Evolutionary conservation across 2,329 filamentous ascomycete genomes (phyloP).

Genomic region (Cercospora nicotianae): DNA sequence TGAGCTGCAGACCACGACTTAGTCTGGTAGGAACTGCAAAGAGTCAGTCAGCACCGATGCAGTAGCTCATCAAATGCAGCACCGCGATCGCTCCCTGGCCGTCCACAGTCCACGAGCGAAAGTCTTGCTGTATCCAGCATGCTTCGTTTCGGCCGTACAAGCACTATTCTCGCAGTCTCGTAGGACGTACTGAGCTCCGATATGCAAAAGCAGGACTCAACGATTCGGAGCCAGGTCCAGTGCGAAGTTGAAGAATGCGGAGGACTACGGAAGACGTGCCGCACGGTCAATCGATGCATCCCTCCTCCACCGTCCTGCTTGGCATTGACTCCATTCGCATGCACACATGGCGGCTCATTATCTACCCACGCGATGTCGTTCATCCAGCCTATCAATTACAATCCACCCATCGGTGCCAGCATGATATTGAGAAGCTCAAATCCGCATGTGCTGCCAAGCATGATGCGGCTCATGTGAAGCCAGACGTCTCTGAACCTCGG

Average conservation of each 20-base stretch:
- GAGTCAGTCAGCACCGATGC: neutral
- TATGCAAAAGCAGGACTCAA: neutral
- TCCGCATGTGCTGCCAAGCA: neutral
- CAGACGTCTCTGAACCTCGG: conserved; percentile 18
- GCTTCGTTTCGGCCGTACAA: neutral
- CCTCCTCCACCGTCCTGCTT: neutral
- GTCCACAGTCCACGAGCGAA: neutral
- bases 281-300: neutral
- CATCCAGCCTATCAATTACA: neutral
- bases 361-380: neutral
- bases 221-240: neutral
- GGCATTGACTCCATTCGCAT: neutral
- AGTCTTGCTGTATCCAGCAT: neutral
- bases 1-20: neutral
- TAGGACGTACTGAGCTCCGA: neutral
- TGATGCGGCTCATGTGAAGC: conserved; percentile 16
- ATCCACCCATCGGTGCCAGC: neutral
- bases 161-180: neutral
- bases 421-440: neutral
- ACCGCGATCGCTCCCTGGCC: neutral
- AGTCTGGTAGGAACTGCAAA: neutral
- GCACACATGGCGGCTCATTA: neutral
- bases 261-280: neutral
- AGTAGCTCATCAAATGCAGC: neutral
- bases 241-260: neutral